Evolutionary conservation across 129 eudicot species (phyloP).

Genomic region (Saposhnikovia divaricata): DNA sequence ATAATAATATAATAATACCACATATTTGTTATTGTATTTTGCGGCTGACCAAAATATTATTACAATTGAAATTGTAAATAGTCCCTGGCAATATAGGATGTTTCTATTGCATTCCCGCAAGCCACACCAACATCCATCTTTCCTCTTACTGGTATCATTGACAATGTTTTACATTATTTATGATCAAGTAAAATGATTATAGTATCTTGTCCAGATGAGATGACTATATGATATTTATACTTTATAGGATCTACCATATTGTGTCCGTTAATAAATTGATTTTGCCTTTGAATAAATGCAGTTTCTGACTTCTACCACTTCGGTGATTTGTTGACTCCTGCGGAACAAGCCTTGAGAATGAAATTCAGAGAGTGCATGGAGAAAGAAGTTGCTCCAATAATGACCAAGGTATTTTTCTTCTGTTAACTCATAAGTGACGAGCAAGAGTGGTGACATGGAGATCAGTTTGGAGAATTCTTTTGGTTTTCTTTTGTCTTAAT

Average conservation of each 20-base stretch:
- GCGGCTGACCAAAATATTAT: constrained; percentile 39
- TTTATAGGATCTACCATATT: background rate
- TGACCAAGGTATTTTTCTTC: constrained; percentile 61
- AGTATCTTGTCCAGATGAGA: background rate
- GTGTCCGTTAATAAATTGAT: background rate
- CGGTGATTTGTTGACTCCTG: constrained; percentile 69
- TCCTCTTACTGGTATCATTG: constrained; percentile 78
- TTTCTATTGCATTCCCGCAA: constrained; percentile 88
- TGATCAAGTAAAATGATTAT: background rate
- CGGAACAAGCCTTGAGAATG: constrained; percentile 54
- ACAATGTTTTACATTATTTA: background rate
- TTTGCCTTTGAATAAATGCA: constrained; percentile 22
- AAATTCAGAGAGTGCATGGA: constrained; percentile 82
- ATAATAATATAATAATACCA: too few relatives aligned
- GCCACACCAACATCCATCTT: constrained; percentile 93
- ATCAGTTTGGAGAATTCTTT: background rate
- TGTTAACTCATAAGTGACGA: background rate
- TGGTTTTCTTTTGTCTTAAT: background rate
- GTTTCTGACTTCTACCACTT: constrained; percentile 91
- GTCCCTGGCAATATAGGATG: constrained; percentile 19
- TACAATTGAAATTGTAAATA: too few relatives aligned
- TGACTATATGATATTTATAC: background rate
- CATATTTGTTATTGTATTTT: background rate
- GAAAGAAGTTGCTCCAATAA: constrained; percentile 83
- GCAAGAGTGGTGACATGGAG: background rate